Conservation (phyloP, 441 rosid species). For the Gossypium lobatum region DNA sequence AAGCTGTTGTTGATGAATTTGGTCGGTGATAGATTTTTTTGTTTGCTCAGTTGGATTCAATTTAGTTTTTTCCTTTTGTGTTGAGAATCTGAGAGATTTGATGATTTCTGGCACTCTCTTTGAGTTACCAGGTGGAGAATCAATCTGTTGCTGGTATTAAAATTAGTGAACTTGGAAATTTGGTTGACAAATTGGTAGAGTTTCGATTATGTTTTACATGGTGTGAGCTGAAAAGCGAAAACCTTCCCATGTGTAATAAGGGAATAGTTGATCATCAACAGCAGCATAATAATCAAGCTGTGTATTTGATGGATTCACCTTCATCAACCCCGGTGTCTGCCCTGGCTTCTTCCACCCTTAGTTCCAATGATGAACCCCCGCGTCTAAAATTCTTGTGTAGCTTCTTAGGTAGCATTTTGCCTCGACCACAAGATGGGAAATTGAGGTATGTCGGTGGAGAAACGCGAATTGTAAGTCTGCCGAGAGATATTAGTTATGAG, state of each 20-base stretch:
- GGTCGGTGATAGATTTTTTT: background rate
- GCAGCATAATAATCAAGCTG: conserved; percentile 21
- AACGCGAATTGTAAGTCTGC: conserved; percentile 76
- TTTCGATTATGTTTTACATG: conserved; percentile 12
- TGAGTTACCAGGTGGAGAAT: conserved; percentile 13
- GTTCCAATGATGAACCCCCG: conserved; percentile 57
- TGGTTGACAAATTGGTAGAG: conserved; percentile 13
- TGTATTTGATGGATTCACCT: conserved; percentile 51
- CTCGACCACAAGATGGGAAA: conserved; percentile 92
- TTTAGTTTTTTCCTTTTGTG: background rate
- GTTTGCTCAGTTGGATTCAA: conserved; percentile 10
- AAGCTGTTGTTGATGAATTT: background rate
- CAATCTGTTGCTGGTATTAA: conserved; percentile 11
- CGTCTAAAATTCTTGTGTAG: conserved; percentile 90
- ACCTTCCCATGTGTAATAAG: conserved; percentile 50
- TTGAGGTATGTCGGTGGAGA: conserved; percentile 94
- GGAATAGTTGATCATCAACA: conserved; percentile 22
- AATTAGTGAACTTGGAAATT: conserved; percentile 16
- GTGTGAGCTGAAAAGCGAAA: conserved; percentile 22
- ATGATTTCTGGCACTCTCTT: conserved; percentile 7
- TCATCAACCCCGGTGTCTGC: conserved; percentile 30
- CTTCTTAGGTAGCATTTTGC: conserved; percentile 84
- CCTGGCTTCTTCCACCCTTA: conserved; percentile 14
- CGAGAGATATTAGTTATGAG: conserved; percentile 59
- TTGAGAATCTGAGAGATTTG: conserved; percentile 12